These are phyloP conservation scores for Lomentospora prolificans DNA, from an alignment of 2,329 filamentous ascomycete species.

Conservation along the genomic window DNA sequence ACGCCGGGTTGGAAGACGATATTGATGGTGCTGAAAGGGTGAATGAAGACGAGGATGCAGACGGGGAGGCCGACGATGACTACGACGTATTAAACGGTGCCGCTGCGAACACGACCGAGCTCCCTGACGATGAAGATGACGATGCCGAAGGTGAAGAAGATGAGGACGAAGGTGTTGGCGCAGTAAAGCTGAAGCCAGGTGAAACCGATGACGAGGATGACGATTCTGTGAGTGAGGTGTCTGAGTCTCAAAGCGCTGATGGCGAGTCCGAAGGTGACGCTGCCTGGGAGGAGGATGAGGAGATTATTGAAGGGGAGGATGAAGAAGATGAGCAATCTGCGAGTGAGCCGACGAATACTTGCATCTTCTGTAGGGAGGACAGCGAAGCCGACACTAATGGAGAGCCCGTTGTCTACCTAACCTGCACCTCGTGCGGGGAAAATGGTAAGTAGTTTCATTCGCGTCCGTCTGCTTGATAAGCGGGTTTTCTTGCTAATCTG, in stretches of 20 bases:
- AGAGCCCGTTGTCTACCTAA: conserved; percentile 69
- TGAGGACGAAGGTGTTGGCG: conserved; percentile 44
- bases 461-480: conserved; percentile 5
- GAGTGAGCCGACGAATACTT: conserved; percentile 32
- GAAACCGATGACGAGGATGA: conserved; percentile 33
- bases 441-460: conserved; percentile 53
- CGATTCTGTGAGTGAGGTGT: conserved; percentile 30
- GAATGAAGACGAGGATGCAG: conserved; percentile 30
- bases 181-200: conserved; percentile 45
- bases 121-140: conserved; percentile 19
- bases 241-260: conserved; percentile 38
- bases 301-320: conserved; percentile 42
- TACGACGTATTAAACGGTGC: conserved; percentile 14
- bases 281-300: conserved; percentile 49
- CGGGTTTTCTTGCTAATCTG: background rate
- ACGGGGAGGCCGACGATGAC: conserved; percentile 31
- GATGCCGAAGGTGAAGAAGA: conserved; percentile 19
- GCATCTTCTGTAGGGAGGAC: conserved; percentile 71
- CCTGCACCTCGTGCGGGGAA: conserved; percentile 69
- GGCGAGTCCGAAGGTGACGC: conserved; percentile 47
- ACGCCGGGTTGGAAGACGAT: conserved; percentile 12
- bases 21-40: conserved; percentile 22
- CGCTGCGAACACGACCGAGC: background rate
- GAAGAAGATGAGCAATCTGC: conserved; percentile 50
- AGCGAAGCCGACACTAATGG: conserved; percentile 76